Evolutionary conservation across 202 grass and related monocot genomes (phyloP), one percentile per base, ranked within the genome.

Genomic region (Elaeis oleifera): DNA sequence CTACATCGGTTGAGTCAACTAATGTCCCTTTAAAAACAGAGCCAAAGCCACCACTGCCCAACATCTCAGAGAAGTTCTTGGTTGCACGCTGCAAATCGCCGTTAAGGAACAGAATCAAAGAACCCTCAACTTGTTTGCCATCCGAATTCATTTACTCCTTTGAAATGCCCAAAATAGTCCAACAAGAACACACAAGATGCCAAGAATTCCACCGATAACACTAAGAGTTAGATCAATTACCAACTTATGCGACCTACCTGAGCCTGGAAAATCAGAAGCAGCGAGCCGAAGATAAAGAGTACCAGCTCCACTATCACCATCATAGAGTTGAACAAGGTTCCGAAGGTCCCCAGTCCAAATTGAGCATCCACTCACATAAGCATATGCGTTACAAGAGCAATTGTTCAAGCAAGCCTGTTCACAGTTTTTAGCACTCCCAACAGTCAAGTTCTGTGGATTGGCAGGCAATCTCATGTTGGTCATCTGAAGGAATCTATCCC

Each of bases 331-430:
- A 59, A 63, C 59, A 5, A 76, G 62, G 58, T 76, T 73, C 3
- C 48, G 62, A 2, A 83, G 76, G 6, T 65, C 72, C 21, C 19
- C 76, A 16, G 2, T 4, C 72, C 76, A 83, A 51, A 83, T 53
- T 7, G 63, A 31, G 65, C 84, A 83, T 23, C 66, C 27, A 44
- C 16, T 32, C 36, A 20, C 54, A 19, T 64, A 80, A 0, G 77
- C 73, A 32, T 84, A 88, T 1, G 73, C 85, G 1, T 16, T 77
- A 49, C 85, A 88, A 19, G 80, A 77, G 69, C 76, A 88, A 23
- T 80, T 83, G 58, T 55, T 77, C 54, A 83, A 60, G 60, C 80
- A 88, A 59, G 80, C 64, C 13, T 22, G 28, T 32, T 64, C 51
- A 0, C 85, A 83, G 1, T 60, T 60, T 8, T 59, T 7, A 21